These are phyloP conservation scores for Casuarina equisetifolia DNA, from an alignment of 306 rosid genomes.

Conservation along the genomic window DNA sequence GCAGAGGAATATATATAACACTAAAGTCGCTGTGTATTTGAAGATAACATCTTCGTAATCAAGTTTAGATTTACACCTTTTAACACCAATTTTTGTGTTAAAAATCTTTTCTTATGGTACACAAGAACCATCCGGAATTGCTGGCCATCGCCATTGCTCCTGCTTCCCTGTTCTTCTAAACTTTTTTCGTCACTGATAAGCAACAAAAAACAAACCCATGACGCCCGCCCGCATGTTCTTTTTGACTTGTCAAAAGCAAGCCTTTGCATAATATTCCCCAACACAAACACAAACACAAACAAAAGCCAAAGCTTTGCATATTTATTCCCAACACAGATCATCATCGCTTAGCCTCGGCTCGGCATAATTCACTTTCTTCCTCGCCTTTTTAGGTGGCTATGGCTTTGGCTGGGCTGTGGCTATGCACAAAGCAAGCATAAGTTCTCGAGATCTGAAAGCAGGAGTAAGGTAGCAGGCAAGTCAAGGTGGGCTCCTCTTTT, in stretches of 20 bases:
- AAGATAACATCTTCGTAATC: too few relatives aligned
- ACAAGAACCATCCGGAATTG: too few relatives aligned
- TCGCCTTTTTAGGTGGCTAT: not conserved
- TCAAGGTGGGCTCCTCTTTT: constrained; percentile 23
- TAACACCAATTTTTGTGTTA: too few relatives aligned
- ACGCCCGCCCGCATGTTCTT: not conserved
- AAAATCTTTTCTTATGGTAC: too few relatives aligned
- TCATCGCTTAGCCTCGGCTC: not conserved
- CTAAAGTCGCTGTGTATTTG: too few relatives aligned
- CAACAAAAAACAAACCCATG: not conserved
- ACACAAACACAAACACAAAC: too few relatives aligned
- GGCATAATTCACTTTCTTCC: not conserved
- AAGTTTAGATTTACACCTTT: too few relatives aligned
- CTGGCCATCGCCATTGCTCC: too few relatives aligned
- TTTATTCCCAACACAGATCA: not conserved
- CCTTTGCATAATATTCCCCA: constrained; percentile 3
- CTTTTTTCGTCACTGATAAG: not conserved
- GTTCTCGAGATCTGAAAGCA: not conserved
- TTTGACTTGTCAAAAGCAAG: not conserved
- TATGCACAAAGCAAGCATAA: constrained; percentile 1
- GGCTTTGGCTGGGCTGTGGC: not conserved
- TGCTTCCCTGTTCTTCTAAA: not conserved
- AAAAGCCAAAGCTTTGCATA: not conserved
- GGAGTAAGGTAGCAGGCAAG: constrained; percentile 14
- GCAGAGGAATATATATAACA: too few relatives aligned